Base-by-base conservation (phyloP, 352 stramenopile species). In the Phytophthora melonis region DNA sequence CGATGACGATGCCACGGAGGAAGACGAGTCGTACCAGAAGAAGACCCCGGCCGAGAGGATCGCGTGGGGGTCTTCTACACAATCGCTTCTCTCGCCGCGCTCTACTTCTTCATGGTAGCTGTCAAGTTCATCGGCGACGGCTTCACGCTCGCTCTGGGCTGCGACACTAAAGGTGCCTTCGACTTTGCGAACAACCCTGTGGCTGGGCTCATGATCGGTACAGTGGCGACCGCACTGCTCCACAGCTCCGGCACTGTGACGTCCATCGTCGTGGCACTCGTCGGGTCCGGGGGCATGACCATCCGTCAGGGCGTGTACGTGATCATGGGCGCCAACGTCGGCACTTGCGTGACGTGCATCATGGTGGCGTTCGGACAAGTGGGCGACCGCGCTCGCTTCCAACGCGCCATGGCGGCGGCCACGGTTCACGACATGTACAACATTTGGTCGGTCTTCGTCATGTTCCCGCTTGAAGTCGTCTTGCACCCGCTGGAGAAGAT, bases 311-410 rank as follows among this genome's bases (percentile, higher is more conserved):
- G 77, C 19, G 94, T 97, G 60, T 96, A 88, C 63, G 90, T 98
- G 65, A 82, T 98, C 63, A 97, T 98, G 87, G 92, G 92, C 11
- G 90, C 92, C 47, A 98, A 98, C 72, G 88, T 93, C 57, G 93
- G 92, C 58, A 94, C 87, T n/a, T 89, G 87, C 25, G 88, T 97
- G 8, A 97, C 90, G 23, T 96, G 91, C 66, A 95, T 91, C 36
- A 97, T 97, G 71, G 89, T 98, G 23, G 84, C 91, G 16, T 92
- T 97, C 66, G 91, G 84, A 23, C 90, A 97, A 45, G 88, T 97
- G 62, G 80, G 78, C 50, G 79, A 96, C 63, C 75, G 74, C 11
- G 77, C 74, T 34, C 70, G 86, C n/a, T 84, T 93, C 62, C 78
- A 92, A 59, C 78, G 81, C n/a, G 83, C 80, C 2, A 82, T 90